A percentile compares a stretch with the other conserved stretches of the same genome.
Conservation (phyloP, 2,329 filamentous ascomycete genomes). For the Xylaria polymorpha region DNA sequence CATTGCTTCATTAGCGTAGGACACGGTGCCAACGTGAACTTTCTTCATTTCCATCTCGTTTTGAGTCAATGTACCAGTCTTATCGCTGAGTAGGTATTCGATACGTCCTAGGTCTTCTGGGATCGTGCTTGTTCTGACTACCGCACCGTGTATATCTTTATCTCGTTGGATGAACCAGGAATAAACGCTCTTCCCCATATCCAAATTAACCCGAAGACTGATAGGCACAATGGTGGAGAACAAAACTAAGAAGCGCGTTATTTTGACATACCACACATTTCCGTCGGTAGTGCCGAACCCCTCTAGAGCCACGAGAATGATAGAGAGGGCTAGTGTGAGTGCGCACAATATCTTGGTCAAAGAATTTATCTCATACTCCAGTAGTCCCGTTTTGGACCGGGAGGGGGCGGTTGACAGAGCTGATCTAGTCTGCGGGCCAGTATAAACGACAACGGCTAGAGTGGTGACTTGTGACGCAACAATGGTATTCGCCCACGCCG, state of each 20-base stretch:
- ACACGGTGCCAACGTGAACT: constrained; percentile 97
- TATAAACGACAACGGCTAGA: constrained; percentile 91
- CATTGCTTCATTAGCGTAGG: constrained; percentile 98
- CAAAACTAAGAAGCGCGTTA: constrained; percentile 96
- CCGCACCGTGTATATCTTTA: constrained; percentile 86
- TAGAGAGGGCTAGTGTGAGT: constrained; percentile 85
- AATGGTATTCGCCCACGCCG: constrained; percentile 98
- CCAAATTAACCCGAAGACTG: constrained; percentile 93
- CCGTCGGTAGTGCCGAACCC: constrained; percentile 76
- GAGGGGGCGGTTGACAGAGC: constrained; percentile 92
- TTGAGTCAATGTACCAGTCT: constrained; percentile 97
- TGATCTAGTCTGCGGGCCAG: constrained; percentile 91
- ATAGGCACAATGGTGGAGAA: constrained; percentile 99
- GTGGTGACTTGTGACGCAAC: constrained; percentile 92
- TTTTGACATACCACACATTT: constrained; percentile 90
- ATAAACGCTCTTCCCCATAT: constrained; percentile 97
- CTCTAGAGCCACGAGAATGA: constrained; percentile 88
- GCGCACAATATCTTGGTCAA: constrained; percentile 95
- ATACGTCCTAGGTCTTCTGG: constrained; percentile 96
- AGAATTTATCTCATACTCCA: constrained; percentile 97
- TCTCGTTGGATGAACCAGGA: constrained; percentile 96
- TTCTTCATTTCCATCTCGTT: constrained; percentile 99
- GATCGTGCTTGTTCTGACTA: constrained; percentile 96
- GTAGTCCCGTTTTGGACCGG: constrained; percentile 89
- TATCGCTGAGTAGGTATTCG: constrained; percentile 95